These are phyloP conservation scores for Taiozyma onychis DNA, from an alignment of 1,139 yeast species.

Conservation along the genomic window DNA sequence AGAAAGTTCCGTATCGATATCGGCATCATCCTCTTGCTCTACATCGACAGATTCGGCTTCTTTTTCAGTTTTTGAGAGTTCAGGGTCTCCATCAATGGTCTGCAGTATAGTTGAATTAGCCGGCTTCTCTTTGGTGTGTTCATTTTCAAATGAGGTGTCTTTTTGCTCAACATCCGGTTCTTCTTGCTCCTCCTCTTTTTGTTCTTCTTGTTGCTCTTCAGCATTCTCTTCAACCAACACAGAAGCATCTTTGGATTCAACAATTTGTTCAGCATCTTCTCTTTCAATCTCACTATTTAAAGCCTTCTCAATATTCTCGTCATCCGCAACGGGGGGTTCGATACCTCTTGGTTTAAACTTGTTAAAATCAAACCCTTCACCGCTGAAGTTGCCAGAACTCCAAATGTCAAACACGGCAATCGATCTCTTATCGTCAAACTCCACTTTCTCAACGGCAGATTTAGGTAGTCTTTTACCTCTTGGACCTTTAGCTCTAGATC, in stretches of 20 bases:
- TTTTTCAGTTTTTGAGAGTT: background rate
- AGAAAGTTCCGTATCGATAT: background rate
- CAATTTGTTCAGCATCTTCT: background rate
- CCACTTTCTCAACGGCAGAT: slow-evolving; percentile 43
- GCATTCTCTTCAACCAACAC: background rate
- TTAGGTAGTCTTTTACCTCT: slow-evolving; percentile 72
- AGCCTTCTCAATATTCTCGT: background rate
- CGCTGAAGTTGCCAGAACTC: slow-evolving; percentile 13
- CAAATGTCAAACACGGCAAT: slow-evolving; percentile 20
- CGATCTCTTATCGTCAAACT: slow-evolving; percentile 30
- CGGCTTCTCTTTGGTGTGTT: background rate
- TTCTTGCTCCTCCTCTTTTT: too few relatives aligned
- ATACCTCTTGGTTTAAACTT: background rate
- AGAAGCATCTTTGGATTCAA: background rate
- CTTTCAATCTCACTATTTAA: background rate
- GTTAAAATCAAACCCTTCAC: background rate
- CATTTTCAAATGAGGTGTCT: background rate
- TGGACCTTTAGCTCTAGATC: slow-evolving; percentile 68
- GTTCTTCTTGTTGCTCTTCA: background rate
- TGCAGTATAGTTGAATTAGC: background rate
- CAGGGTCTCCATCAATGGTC: background rate
- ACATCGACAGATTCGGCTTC: background rate
- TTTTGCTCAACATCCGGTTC: background rate
- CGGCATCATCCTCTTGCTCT: background rate
- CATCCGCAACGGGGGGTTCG: background rate